phyloP scores from a whole-genome alignment of 805 yeast species.

The Lipomyces yamanashiensis region DNA sequence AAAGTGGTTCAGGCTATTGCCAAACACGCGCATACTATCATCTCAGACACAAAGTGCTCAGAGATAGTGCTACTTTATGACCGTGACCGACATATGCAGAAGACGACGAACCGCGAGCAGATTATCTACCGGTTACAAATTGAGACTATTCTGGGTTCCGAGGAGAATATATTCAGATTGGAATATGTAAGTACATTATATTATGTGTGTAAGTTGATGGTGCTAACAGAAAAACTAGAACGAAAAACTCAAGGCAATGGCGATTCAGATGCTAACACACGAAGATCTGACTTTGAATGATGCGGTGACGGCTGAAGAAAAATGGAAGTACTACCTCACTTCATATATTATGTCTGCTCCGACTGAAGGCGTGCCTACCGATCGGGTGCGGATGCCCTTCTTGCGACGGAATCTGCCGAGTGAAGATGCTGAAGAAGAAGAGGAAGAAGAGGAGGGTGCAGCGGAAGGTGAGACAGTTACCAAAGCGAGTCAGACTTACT shows the following conservation, averaged over 20 bases:
- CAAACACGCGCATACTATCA: conserved; percentile 84
- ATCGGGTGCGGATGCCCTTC: conserved; percentile 78
- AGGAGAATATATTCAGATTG: conserved; percentile 92
- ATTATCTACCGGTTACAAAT: conserved; percentile 88
- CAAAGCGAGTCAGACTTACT: conserved; percentile 15
- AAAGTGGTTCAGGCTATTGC: conserved; percentile 82
- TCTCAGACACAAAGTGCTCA: conserved; percentile 77
- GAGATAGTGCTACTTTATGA: conserved; percentile 84
- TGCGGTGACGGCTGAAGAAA: conserved; percentile 68
- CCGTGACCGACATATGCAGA: conserved; percentile 65
- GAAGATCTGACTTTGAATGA: conserved; percentile 88
- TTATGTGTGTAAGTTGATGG: background rate
- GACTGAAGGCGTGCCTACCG: conserved; percentile 89
- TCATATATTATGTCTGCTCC: conserved; percentile 94
- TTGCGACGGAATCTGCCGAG: conserved; percentile 53
- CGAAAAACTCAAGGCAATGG: conserved; percentile 56
- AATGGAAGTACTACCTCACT: conserved; percentile 92
- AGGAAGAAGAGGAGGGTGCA: conserved; percentile 23
- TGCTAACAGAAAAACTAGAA: conserved; percentile 39
- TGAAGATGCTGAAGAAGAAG: conserved; percentile 37
- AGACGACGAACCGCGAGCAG: conserved; percentile 82
- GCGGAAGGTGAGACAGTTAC: background rate
- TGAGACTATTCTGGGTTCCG: conserved; percentile 76
- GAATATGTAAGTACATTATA: conserved; percentile 51
- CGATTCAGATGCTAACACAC: conserved; percentile 80